A percentile compares a stretch with the other conserved stretches of the same genome.
Evolutionary conservation across 2,329 filamentous ascomycete genomes (phyloP).

Genomic region (Macrophomina pseudophaseolina): DNA sequence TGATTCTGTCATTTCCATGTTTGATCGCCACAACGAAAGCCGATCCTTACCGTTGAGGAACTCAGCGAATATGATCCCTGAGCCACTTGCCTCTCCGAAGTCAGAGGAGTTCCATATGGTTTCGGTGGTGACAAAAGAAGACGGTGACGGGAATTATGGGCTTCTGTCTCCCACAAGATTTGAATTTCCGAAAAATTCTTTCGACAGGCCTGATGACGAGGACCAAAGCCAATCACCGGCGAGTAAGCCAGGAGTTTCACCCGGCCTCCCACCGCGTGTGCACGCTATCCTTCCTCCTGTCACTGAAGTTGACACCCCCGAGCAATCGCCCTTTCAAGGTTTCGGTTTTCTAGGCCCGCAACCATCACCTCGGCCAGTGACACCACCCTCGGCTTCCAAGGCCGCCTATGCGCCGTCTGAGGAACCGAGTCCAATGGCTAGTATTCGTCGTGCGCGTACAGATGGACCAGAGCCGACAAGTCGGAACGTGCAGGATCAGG

Average conservation of each 20-base stretch:
- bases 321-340: slow-evolving; percentile 21
- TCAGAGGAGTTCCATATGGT: slow-evolving; percentile 44
- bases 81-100: slow-evolving; percentile 43
- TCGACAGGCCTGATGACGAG: slow-evolving; percentile 30
- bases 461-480: slow-evolving; percentile 6
- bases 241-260: slow-evolving; percentile 6
- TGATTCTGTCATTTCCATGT: slow-evolving; percentile 27
- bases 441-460: slow-evolving; percentile 3
- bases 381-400: slow-evolving; percentile 8
- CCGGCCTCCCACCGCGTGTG: slow-evolving; percentile 7
- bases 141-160: slow-evolving; percentile 45
- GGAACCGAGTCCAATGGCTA: slow-evolving; percentile 25
- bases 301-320: slow-evolving; percentile 12
- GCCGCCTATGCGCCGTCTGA: slow-evolving; percentile 11
- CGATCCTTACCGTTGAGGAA: neutral
- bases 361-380: slow-evolving; percentile 13
- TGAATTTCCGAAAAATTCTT: slow-evolving; percentile 44
- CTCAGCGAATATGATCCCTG: neutral
- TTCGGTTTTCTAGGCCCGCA: slow-evolving; percentile 23
- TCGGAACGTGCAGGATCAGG: slow-evolving; percentile 27
- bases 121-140: slow-evolving; percentile 33
- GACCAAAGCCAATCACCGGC: neutral
- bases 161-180: slow-evolving; percentile 48
- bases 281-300: slow-evolving; percentile 26
- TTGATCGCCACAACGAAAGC: slow-evolving; percentile 13